Evolutionary conservation across 2,329 filamentous ascomycete genomes (phyloP).

Genomic region (Talaromyces pinophilus): DNA sequence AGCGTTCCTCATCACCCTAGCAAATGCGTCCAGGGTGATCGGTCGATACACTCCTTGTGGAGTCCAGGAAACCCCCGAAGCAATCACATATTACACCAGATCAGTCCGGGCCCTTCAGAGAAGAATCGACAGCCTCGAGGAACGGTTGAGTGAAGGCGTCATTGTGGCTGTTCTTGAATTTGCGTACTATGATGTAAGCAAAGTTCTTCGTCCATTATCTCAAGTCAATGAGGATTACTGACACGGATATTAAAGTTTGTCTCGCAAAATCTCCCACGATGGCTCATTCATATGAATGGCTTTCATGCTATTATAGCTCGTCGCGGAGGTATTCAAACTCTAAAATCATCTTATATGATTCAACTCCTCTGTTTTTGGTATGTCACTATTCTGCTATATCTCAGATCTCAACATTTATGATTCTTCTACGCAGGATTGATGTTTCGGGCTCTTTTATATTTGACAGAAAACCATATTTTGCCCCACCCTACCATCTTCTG

Average conservation of each 20-base stretch:
- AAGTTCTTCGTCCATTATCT: neutral
- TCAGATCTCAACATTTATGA: neutral
- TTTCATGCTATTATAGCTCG: neutral
- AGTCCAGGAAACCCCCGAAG: neutral
- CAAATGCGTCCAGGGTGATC: neutral
- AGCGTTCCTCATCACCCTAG: neutral
- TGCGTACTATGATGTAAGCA: neutral
- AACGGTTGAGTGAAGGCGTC: neutral
- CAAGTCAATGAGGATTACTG: neutral
- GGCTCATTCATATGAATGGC: neutral
- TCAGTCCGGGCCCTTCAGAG: neutral
- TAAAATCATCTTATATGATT: neutral
- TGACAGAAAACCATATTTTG: neutral
- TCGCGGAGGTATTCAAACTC: neutral
- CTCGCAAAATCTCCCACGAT: neutral
- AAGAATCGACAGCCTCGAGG: neutral
- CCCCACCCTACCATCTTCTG: neutral
- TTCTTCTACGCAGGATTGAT: neutral
- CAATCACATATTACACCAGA: conserved; percentile 1
- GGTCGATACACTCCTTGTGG: neutral
- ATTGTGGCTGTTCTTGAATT: neutral
- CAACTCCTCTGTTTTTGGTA: neutral
- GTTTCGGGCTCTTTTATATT: neutral
- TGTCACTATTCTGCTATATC: neutral
- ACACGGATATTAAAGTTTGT: neutral